Percentiles rank a stretch among this genome's conserved stretches.
These are phyloP conservation scores for Aspergillus pseudoviridinutans DNA, from an alignment of 2,329 filamentous ascomycete genomes.

Conservation along the genomic window DNA sequence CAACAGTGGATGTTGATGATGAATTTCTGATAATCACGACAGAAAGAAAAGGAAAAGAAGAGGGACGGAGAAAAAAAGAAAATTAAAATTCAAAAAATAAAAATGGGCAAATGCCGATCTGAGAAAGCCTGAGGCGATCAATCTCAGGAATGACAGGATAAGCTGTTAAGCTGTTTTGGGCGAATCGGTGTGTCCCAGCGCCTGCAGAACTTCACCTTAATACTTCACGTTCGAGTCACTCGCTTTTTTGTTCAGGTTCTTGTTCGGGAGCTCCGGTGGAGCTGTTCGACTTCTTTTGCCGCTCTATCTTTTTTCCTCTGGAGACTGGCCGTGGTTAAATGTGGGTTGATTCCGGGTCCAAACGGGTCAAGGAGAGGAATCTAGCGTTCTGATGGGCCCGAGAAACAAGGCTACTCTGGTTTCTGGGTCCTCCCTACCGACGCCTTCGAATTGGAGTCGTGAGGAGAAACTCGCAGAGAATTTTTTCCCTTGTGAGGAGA, in stretches of 20 bases:
- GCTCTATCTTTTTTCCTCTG: neutral
- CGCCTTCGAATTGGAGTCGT: slow-evolving; percentile 1
- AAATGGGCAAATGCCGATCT: slow-evolving; percentile 1
- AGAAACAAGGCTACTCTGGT: neutral
- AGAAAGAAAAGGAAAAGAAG: slow-evolving; percentile 11
- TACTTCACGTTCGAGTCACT: slow-evolving; percentile 3
- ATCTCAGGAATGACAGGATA: neutral
- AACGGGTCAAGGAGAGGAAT: neutral
- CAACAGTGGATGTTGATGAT: slow-evolving; percentile 1
- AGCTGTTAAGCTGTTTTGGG: slow-evolving; percentile 29
- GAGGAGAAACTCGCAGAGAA: slow-evolving; percentile 7
- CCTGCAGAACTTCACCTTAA: slow-evolving; percentile 2
- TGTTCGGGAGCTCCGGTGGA: slow-evolving; percentile 1
- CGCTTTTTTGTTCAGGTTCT: slow-evolving; percentile 2
- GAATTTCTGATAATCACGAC: slow-evolving; percentile 3
- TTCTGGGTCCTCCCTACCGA: neutral
- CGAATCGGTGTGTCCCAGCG: slow-evolving; percentile 31
- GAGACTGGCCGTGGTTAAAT: neutral
- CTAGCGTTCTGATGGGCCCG: neutral
- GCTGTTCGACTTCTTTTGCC: neutral
- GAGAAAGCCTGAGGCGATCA: neutral
- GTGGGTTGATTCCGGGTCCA: neutral
- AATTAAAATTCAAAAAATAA: no score
- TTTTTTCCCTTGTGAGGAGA: slow-evolving; percentile 12
- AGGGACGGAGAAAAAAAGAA: no score